Evolutionary conservation across 2,329 filamentous ascomycete genomes (phyloP).

Genomic region (Madurella fahalii): DNA sequence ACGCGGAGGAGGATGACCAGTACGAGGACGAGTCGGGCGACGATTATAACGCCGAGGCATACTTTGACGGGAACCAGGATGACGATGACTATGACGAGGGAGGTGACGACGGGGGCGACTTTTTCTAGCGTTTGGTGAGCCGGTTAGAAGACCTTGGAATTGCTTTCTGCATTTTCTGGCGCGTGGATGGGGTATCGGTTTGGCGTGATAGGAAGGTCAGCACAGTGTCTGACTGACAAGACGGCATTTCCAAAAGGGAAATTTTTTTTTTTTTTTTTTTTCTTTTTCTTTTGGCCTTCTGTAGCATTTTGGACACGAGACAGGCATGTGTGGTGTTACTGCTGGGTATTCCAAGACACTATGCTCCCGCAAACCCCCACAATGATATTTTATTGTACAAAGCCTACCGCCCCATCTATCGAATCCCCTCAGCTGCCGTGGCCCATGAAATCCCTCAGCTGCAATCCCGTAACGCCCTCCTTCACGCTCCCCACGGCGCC

Average conservation of each 20-base stretch:
- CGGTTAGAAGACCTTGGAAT: too few relatives aligned
- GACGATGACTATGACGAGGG: slow-evolving; percentile 51
- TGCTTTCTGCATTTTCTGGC: slow-evolving; percentile 9
- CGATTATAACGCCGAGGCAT: slow-evolving; percentile 58
- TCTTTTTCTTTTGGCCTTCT: too few relatives aligned
- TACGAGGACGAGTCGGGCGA: slow-evolving; percentile 58
- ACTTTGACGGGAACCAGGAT: slow-evolving; percentile 56
- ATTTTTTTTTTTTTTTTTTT: too few relatives aligned
- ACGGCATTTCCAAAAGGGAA: slow-evolving; percentile 12
- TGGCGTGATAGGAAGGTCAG: background rate
- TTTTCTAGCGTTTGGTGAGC: slow-evolving; percentile 19
- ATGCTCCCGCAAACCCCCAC: background rate
- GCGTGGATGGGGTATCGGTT: background rate
- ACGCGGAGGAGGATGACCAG: slow-evolving; percentile 46
- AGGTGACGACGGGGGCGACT: slow-evolving; percentile 43
- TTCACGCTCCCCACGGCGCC: slow-evolving; percentile 55
- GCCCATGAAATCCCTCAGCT: slow-evolving; percentile 45
- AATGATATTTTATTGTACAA: slow-evolving; percentile 4
- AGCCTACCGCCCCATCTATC: background rate
- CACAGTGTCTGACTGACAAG: slow-evolving; percentile 3
- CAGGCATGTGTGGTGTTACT: background rate
- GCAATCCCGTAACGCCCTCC: slow-evolving; percentile 57
- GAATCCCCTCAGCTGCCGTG: slow-evolving; percentile 24
- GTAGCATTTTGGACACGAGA: background rate
- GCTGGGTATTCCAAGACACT: slow-evolving; percentile 4